A percentile compares a stretch with the other conserved stretches of the same genome.
Evolutionary conservation across 139 green algal species (phyloP).

Genomic region (Tetraselmis striata): DNA sequence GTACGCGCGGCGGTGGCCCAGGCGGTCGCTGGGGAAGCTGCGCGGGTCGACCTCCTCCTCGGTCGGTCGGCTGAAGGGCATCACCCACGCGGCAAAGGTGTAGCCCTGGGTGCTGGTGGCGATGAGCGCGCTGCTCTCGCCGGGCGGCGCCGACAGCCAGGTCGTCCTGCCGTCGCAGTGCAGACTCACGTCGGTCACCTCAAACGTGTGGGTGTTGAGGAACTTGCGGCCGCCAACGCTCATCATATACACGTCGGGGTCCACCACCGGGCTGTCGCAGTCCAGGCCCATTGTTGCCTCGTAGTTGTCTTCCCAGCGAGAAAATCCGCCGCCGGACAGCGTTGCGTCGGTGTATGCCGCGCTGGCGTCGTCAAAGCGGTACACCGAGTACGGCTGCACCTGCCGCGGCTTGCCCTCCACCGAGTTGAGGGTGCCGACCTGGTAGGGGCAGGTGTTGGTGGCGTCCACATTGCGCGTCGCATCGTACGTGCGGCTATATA

Average conservation of each 20-base stretch:
- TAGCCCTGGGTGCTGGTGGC: slow-evolving; percentile 4
- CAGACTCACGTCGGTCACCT: slow-evolving; percentile 7
- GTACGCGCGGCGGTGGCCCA: neutral
- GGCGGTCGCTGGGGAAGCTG: neutral
- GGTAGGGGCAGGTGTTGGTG: neutral
- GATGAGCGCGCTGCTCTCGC: neutral
- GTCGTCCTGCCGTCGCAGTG: slow-evolving; percentile 13
- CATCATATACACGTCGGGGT: neutral
- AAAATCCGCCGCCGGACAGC: neutral
- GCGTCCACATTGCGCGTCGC: neutral
- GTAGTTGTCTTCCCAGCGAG: neutral
- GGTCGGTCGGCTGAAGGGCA: slow-evolving; percentile 5
- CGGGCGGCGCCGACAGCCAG: neutral
- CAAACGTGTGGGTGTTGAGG: slow-evolving; percentile 3
- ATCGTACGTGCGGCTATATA: neutral
- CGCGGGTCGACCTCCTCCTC: neutral
- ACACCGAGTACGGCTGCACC: neutral
- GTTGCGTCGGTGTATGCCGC: neutral
- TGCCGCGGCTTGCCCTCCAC: neutral
- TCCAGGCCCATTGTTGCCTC: neutral
- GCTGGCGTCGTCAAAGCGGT: neutral
- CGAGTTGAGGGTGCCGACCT: neutral
- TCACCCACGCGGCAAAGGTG: slow-evolving; percentile 16
- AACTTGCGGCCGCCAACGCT: neutral
- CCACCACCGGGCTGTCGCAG: neutral